These are phyloP conservation scores for Quercus tomentella DNA, from an alignment of 331 rosid species.

Conservation along the genomic window DNA sequence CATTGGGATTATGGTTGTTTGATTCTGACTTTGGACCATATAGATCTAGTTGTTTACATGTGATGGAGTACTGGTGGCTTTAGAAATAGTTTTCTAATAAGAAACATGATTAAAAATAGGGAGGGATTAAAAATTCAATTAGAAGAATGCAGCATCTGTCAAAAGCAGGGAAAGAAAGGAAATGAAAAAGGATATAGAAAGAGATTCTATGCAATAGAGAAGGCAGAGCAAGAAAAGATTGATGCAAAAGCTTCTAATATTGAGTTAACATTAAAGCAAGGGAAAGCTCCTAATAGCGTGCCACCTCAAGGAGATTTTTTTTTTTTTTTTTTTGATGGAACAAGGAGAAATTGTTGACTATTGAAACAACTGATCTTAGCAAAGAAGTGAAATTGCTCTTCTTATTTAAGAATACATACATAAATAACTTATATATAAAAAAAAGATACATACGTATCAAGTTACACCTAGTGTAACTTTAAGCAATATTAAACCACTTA, in stretches of 20 bases:
- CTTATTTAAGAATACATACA: neutral
- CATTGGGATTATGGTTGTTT: neutral
- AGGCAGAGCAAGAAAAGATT: neutral
- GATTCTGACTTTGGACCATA: neutral
- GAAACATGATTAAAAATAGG: neutral
- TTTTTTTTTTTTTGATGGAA: too few species aligned
- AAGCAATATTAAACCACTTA: too few species aligned
- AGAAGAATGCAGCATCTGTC: neutral
- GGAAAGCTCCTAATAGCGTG: neutral
- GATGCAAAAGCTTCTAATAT: neutral
- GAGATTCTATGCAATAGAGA: neutral
- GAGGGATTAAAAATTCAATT: neutral
- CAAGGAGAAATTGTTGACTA: neutral
- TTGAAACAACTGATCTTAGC: neutral
- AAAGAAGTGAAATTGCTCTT: neutral
- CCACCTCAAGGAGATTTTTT: neutral
- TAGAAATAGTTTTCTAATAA: neutral
- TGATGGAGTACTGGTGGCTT: neutral
- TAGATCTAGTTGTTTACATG: neutral
- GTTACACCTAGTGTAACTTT: too few species aligned
- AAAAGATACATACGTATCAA: too few species aligned
- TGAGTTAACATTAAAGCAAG: neutral
- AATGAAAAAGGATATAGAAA: neutral
- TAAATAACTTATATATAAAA: too few species aligned
- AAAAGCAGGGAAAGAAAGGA: neutral